phyloP scores from a whole-genome alignment of 2,329 filamentous ascomycete genomes.

The Furcasterigmium furcatum region DNA sequence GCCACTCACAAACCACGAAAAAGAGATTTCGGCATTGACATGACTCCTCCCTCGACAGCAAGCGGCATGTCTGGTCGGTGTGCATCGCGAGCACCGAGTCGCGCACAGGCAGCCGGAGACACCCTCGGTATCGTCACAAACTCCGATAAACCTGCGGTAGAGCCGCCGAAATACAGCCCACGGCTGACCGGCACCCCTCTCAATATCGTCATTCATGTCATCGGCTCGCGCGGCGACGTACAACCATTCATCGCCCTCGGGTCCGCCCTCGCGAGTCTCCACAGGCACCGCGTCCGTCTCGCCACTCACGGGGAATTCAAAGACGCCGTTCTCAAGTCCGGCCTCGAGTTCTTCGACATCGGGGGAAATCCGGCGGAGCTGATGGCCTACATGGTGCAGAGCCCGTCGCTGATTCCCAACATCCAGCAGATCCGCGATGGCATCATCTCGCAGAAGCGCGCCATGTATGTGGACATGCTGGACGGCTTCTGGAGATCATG shows the following conservation, averaged over 20 bases:
- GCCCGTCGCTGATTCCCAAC: conserved; percentile 20
- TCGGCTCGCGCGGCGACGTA: conserved; percentile 51
- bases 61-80: no score
- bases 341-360: conserved; percentile 50
- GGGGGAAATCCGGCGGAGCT: conserved; percentile 47
- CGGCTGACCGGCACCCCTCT: no score
- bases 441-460: conserved; percentile 19
- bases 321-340: conserved; percentile 41
- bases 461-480: conserved; percentile 18
- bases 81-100: no score
- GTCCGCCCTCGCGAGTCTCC: conserved; percentile 37
- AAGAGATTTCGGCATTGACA: no score
- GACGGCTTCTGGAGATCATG: conserved; percentile 18
- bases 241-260: conserved; percentile 54
- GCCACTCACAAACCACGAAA: no score
- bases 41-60: no score
- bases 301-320: conserved; percentile 47
- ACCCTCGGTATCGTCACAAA: no score
- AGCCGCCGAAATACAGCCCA: no score
- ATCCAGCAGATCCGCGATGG: conserved; percentile 19
- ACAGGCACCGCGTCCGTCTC: conserved; percentile 47
- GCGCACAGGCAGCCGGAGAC: no score
- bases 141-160: no score
- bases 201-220: conserved; percentile 53
- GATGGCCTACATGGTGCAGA: conserved; percentile 26